phyloP scores from a whole-genome alignment of 192 early-diverging fungal genomes.

The Linderina pennispora region DNA sequence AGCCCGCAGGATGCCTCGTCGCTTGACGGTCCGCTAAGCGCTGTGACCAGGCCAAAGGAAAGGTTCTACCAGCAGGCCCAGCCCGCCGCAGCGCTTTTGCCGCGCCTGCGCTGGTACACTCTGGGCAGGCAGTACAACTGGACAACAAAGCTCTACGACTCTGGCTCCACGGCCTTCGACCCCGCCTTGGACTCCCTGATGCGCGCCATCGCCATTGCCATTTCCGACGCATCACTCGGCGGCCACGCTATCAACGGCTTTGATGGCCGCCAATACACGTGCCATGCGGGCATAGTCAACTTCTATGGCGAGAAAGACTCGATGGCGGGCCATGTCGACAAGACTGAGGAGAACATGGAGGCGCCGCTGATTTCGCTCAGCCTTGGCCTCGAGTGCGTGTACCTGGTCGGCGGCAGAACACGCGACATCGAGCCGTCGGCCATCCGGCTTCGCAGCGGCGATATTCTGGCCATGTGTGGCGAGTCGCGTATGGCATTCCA shows the following conservation, averaged over 20 bases:
- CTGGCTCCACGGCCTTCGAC: slow-evolving; percentile 56
- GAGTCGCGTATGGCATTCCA: slow-evolving; percentile 72
- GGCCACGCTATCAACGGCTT: slow-evolving; percentile 50
- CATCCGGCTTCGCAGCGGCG: slow-evolving; percentile 76
- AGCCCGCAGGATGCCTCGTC: slow-evolving; percentile 51
- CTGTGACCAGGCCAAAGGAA: slow-evolving; percentile 22
- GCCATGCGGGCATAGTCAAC: slow-evolving; percentile 93
- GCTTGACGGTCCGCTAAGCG: too few species aligned
- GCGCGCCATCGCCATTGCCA: slow-evolving; percentile 57
- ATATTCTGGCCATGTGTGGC: slow-evolving; percentile 85
- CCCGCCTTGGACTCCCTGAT: slow-evolving; percentile 54
- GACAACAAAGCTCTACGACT: slow-evolving; percentile 70
- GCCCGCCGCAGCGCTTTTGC: slow-evolving; percentile 8
- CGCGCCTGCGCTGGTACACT: slow-evolving; percentile 64
- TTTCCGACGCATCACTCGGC: slow-evolving; percentile 35
- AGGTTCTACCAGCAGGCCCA: slow-evolving; percentile 20
- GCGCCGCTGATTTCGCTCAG: slow-evolving; percentile 80
- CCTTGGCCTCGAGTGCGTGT: slow-evolving; percentile 56
- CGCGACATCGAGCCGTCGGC: slow-evolving; percentile 64
- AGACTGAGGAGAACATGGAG: slow-evolving; percentile 78
- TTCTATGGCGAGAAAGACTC: slow-evolving; percentile 80
- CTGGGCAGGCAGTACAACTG: slow-evolving; percentile 77
- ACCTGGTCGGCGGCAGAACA: slow-evolving; percentile 70
- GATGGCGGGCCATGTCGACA: slow-evolving; percentile 91
- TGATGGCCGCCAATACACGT: slow-evolving; percentile 48